Conservation (phyloP, 2,329 filamentous ascomycete species). For the Raffaelea arxii region DNA sequence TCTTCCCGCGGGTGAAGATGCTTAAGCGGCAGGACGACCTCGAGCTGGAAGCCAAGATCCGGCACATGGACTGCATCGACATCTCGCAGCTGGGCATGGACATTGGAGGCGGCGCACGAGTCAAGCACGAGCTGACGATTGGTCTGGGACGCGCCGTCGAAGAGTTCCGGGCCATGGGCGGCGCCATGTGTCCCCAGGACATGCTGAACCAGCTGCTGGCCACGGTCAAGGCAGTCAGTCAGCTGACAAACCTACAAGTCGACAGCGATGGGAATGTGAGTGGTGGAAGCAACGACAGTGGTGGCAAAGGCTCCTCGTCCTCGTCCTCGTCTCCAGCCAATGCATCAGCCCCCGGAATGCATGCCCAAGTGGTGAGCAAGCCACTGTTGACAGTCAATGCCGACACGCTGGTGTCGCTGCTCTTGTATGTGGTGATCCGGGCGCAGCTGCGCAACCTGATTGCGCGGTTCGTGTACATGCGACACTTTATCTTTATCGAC, state of each 20-base stretch:
- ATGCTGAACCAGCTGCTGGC: slow-evolving; percentile 76
- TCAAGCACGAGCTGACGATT: slow-evolving; percentile 71
- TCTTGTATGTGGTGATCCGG: slow-evolving; percentile 86
- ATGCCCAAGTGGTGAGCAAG: slow-evolving; percentile 35
- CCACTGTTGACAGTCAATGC: slow-evolving; percentile 60
- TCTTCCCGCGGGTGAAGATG: slow-evolving; percentile 74
- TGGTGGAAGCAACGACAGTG: slow-evolving; percentile 18
- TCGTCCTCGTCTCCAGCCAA: not conserved
- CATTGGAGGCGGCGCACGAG: slow-evolving; percentile 67
- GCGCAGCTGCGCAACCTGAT: slow-evolving; percentile 82
- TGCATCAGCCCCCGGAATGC: not conserved
- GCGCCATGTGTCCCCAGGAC: slow-evolving; percentile 71
- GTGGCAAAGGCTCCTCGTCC: not conserved
- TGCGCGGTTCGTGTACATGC: slow-evolving; percentile 85
- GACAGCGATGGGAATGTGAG: not conserved
- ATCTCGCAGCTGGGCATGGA: slow-evolving; percentile 88
- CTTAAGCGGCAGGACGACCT: slow-evolving; percentile 74
- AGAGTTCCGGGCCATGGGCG: slow-evolving; percentile 77
- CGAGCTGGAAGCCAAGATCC: slow-evolving; percentile 80
- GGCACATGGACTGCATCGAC: slow-evolving; percentile 88
- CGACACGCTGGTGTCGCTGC: slow-evolving; percentile 82
- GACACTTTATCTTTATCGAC: slow-evolving; percentile 95
- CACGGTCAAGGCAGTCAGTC: slow-evolving; percentile 76
- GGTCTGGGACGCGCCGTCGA: slow-evolving; percentile 72
- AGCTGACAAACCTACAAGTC: slow-evolving; percentile 43